Evolutionary conservation across 805 yeast genomes (phyloP).

Genomic region (Saccharomycopsis fibuligera): DNA sequence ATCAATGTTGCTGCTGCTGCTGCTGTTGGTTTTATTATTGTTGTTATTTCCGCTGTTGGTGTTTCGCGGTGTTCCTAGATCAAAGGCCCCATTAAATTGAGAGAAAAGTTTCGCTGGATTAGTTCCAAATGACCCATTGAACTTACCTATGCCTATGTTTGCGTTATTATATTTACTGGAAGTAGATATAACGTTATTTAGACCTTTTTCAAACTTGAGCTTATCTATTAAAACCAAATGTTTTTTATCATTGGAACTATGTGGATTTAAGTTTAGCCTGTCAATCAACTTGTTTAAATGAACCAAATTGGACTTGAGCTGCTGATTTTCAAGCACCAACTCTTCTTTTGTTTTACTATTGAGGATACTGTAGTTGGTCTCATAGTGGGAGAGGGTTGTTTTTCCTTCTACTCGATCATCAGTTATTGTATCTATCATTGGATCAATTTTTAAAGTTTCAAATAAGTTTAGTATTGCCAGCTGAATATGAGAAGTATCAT

Average conservation of each 20-base stretch:
- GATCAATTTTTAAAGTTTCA: constrained; percentile 4
- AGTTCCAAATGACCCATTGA: too few relatives aligned
- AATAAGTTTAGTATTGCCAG: constrained; percentile 7
- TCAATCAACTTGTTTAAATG: constrained; percentile 8
- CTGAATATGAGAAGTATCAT: not conserved
- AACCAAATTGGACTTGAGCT: constrained; percentile 11
- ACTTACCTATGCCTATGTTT: not conserved
- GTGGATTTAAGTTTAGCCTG: constrained; percentile 3
- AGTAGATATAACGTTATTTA: not conserved
- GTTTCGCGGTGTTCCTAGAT: too few relatives aligned
- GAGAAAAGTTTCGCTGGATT: too few relatives aligned
- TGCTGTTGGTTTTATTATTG: not conserved
- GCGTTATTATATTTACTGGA: not conserved
- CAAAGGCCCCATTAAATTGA: too few relatives aligned
- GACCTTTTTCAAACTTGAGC: constrained; percentile 6
- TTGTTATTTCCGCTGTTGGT: not conserved
- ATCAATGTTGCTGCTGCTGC: not conserved
- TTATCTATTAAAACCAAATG: constrained; percentile 17
- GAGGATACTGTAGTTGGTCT: not conserved
- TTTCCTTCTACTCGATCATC: not conserved
- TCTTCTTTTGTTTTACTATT: constrained; percentile 17
- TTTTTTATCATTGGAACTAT: not conserved
- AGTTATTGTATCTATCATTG: not conserved
- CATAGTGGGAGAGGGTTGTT: not conserved
- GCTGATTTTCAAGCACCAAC: constrained; percentile 16